Conservation (phyloP, 1,139 yeast genomes). For the Chernovozyma aurita region DNA sequence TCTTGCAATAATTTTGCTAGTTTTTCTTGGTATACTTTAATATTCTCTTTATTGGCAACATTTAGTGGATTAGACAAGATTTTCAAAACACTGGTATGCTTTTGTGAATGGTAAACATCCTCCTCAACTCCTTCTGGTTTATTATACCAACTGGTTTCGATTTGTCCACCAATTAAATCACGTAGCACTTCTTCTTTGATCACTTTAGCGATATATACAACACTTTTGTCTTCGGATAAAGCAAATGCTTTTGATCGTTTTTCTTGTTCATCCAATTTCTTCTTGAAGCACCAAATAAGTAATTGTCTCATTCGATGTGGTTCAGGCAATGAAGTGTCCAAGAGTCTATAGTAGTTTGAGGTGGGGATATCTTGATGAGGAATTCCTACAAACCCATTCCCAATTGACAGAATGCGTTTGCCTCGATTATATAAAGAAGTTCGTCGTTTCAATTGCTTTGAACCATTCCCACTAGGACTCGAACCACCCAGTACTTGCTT, state of each 20-base stretch:
- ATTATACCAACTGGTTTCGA: slow-evolving; percentile 67
- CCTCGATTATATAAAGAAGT: slow-evolving; percentile 58
- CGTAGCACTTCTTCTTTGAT: slow-evolving; percentile 61
- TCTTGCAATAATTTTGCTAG: slow-evolving; percentile 43
- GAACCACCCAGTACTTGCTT: not conserved
- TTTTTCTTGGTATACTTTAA: slow-evolving; percentile 42
- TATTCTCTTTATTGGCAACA: slow-evolving; percentile 41
- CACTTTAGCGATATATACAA: slow-evolving; percentile 53
- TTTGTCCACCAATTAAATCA: slow-evolving; percentile 54
- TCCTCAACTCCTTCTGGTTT: slow-evolving; percentile 16
- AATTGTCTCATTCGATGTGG: slow-evolving; percentile 72
- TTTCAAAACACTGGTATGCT: not conserved
- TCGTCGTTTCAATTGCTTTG: slow-evolving; percentile 26
- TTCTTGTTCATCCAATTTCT: slow-evolving; percentile 40
- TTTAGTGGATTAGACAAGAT: slow-evolving; percentile 57
- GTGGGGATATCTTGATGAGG: slow-evolving; percentile 64
- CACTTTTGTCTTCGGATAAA: slow-evolving; percentile 32
- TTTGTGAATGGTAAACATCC: slow-evolving; percentile 2
- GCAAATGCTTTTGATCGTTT: slow-evolving; percentile 16
- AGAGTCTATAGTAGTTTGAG: slow-evolving; percentile 55
- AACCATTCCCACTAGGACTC: slow-evolving; percentile 1
- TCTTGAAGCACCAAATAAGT: slow-evolving; percentile 63
- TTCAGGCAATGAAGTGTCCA: slow-evolving; percentile 61
- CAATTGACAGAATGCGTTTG: slow-evolving; percentile 68
- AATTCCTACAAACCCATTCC: slow-evolving; percentile 65